Evolutionary conservation across 2,329 filamentous ascomycete genomes (phyloP).

Genomic region (Fusarium sp.): DNA sequence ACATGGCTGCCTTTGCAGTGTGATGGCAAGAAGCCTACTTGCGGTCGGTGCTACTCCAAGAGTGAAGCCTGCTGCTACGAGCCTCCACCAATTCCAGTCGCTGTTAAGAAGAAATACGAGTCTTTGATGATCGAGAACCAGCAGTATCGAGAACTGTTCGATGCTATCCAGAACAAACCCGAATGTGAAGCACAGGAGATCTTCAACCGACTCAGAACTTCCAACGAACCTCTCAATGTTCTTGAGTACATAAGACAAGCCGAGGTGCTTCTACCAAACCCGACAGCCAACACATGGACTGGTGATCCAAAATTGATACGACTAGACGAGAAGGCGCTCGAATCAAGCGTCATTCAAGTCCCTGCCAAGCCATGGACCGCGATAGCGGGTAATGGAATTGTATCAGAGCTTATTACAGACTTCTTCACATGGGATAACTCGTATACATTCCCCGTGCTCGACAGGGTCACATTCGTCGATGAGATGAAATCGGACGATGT

Average conservation of each 20-base stretch:
- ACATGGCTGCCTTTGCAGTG: conserved; percentile 1
- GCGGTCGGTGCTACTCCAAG: conserved; percentile 19
- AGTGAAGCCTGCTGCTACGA: conserved; percentile 17
- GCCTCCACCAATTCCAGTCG: background rate
- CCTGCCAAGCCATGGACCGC: conserved; percentile 1
- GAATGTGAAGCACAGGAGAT: conserved; percentile 22
- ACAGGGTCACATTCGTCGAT: background rate
- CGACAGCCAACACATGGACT: background rate
- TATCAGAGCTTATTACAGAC: conserved; percentile 5
- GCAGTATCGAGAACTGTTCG: conserved; percentile 28
- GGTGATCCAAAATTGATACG: background rate
- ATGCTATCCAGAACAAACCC: conserved; percentile 14
- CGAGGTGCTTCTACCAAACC: conserved; percentile 4
- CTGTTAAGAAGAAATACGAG: conserved; percentile 22
- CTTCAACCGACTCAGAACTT: conserved; percentile 8
- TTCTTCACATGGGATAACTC: conserved; percentile 6
- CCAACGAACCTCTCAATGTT: conserved; percentile 9
- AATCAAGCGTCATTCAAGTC: background rate
- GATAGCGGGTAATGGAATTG: background rate
- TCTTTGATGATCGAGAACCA: conserved; percentile 17
- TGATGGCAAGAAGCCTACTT: conserved; percentile 18
- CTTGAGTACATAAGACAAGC: conserved; percentile 16
- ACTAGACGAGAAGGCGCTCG: background rate
- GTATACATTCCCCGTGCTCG: background rate
- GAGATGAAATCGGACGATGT: background rate